Evolutionary conservation across 2,329 filamentous ascomycete genomes (phyloP), one percentile per base, ranked within the genome.

Genomic region (Aureobasidium sp.): DNA sequence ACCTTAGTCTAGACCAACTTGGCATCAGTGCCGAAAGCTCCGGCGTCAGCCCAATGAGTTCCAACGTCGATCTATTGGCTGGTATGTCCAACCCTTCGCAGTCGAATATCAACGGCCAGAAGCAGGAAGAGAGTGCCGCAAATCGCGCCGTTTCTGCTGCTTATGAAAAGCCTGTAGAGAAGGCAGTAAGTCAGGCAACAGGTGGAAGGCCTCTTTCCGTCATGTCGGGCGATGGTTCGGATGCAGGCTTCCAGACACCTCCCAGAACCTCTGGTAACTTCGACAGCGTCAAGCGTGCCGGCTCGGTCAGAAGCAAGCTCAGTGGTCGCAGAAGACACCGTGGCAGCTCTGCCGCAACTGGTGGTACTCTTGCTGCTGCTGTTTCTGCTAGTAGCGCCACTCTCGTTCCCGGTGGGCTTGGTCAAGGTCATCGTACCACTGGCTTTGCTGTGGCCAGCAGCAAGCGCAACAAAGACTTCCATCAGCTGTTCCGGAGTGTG

Each of bases 401-500:
- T 4, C 73, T 92, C n/a, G 84, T 84, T 17, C 83, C 87, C 15
- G 77, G 78, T 29, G 78, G 79, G 40, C 78, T 77, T 61, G 70
- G 80, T 17, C 82, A 81, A 65, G 81, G 84, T 5, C 88, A 89
- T 46, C 91, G 92, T 64, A 79, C 95, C 64, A 96, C 93, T 4
- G 94, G 94, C 0, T 99, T 99, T 71, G 93, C 94, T 53, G 91
- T 97, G 65, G 94, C 94, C 51, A 95, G 89, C 71, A 95, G 95
- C 73, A 96, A 94, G 76, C 85, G 95, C 60, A 99, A 99, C 74
- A 85, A 90, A 51, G 94, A 97, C 70, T 99, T 97, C 68, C 94
- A 99, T 73, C 83, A 83, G 62, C 77, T 96, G 2, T 99, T 99
- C 79, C 89, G 94, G 74, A 97, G 92, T 71, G 94, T 99, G 0